Evolutionary conservation across 371 early-diverging fungal species (phyloP), one percentile per base, ranked within the genome.

Genomic region (Saksenaea oblongispora): DNA sequence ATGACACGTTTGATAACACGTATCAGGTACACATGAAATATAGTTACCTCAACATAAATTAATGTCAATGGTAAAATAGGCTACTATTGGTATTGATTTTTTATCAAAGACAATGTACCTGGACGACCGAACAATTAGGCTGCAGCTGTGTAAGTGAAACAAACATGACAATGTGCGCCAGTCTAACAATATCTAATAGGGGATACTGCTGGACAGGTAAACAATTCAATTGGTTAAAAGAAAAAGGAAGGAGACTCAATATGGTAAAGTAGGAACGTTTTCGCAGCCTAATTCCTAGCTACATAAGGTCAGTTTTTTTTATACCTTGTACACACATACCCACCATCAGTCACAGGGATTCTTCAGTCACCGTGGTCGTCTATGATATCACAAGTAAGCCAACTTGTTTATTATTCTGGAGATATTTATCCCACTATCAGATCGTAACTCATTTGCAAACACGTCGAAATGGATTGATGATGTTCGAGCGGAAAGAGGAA

Each of bases 11-110:
- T 75, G 98, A 98, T 83, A 95, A 93, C 70, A 94, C 95, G 22
- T 98, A 98, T 74, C 95, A 93, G 83, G 94, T 94, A 84, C 54
- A 63, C 37, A 51, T 17, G 56, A 2, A 11, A 15, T 2, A 1
- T 55, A 55, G 0, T 55, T 28, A 17, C 13, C 14, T 39, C 34
- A 41, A 22, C 56, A 24, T 59, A 9, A n/a, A 13, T 27, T 47
- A 15, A 17, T 58, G 5, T 39, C 15, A 9, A 53, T 41, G 22
- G 9, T 11, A 11, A 53, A 61, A 4, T 37, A 98, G 90, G 99
- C 99, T 14, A 99, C 99, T 27, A 99, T 99, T 61, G 99, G 99
- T 68, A 98, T 99, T 66, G 99, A 99, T 78, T 99, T 99, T 76
- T 78, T 99, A 66, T 96, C 95, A 34, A 99, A 99, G 83, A 99